These are phyloP conservation scores for Dryadomyces quercus-mongolicae DNA, from an alignment of 2,329 filamentous ascomycete genomes.

Conservation along the genomic window DNA sequence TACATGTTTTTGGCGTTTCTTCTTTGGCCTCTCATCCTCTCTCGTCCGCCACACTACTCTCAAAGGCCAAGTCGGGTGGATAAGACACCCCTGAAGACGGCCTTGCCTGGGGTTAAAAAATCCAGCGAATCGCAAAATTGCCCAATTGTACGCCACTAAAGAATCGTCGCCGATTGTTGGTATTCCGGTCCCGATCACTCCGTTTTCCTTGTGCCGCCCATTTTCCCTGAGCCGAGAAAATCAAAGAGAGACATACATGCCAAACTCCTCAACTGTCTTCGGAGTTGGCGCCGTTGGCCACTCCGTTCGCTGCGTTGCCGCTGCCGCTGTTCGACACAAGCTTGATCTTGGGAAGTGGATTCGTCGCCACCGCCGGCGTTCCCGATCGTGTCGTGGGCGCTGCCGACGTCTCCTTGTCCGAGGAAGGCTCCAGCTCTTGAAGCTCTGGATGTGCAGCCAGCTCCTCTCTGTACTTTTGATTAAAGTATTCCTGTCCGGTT, in stretches of 20 bases:
- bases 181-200: conserved; percentile 2
- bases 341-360: conserved; percentile 14
- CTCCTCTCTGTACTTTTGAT: conserved; percentile 32
- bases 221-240: not conserved
- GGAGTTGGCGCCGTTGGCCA: not conserved
- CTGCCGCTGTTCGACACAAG: conserved; percentile 13
- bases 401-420: conserved; percentile 26
- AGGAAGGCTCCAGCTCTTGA: conserved; percentile 14
- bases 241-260: not conserved
- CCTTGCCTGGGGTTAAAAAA: no score
- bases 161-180: conserved; percentile 2
- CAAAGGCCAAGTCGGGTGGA: no score
- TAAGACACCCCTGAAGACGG: no score
- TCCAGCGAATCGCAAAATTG: not conserved
- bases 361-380: conserved; percentile 11
- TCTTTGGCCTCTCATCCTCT: no score
- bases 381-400: conserved; percentile 24
- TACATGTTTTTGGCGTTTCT: not conserved
- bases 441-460: conserved; percentile 14
- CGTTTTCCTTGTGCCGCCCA: not conserved
- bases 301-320: conserved; percentile 1
- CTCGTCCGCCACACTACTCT: no score
- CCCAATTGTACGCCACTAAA: conserved; percentile 1
- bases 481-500: conserved; percentile 22
- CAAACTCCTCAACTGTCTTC: conserved; percentile 5